Percentiles rank a stretch among this genome's conserved stretches.
Evolutionary conservation across 164 flowering plant species (phyloP).

Genomic region (Sextonia rubra): DNA sequence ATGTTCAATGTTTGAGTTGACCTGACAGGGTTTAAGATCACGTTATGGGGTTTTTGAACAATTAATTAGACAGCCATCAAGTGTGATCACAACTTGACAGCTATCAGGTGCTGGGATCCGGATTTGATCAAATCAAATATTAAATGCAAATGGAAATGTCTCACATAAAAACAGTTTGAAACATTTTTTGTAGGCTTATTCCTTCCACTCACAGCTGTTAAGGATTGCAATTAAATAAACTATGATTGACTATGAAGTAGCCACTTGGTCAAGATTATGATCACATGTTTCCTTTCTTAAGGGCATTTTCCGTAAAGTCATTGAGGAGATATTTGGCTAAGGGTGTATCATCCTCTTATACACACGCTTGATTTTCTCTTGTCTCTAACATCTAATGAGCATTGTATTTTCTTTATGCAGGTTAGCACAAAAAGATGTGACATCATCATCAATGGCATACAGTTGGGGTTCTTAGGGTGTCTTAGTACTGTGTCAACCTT

Average conservation of each 20-base stretch:
- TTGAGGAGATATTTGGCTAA: not conserved
- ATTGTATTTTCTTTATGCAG: conserved; percentile 31
- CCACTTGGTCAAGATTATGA: not conserved
- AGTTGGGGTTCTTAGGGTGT: conserved; percentile 81
- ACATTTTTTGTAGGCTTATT: not conserved
- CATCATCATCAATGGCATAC: conserved; percentile 56
- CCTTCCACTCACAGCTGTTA: not conserved
- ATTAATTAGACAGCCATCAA: not conserved
- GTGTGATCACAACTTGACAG: not conserved
- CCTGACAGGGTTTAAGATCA: too few relatives aligned
- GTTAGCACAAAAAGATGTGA: conserved; percentile 47
- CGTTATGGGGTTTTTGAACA: not conserved
- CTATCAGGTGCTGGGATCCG: not conserved
- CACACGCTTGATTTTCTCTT: not conserved
- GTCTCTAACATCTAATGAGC: not conserved
- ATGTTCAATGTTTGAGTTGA: too few relatives aligned
- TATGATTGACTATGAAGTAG: not conserved
- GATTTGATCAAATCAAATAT: not conserved
- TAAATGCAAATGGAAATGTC: not conserved
- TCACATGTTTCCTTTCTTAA: not conserved
- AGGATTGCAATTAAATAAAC: not conserved
- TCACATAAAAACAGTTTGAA: not conserved
- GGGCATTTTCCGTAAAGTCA: not conserved
- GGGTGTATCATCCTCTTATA: not conserved
- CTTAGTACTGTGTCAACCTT: conserved; percentile 93